These are phyloP conservation scores for Metschnikowia gelsemii DNA, from an alignment of 805 yeast species.

Conservation along the genomic window DNA sequence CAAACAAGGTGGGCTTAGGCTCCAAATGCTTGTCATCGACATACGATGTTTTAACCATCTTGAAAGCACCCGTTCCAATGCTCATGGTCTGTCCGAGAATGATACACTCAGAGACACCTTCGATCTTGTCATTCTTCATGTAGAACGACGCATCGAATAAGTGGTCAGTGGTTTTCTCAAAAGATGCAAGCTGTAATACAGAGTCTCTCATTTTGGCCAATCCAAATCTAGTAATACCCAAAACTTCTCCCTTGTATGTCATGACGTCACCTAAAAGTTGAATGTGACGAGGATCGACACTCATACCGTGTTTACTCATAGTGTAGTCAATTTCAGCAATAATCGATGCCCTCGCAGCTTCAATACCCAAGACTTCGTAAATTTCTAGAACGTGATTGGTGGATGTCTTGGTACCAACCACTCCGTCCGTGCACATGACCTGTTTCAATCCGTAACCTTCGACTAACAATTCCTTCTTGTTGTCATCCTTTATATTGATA, in stretches of 20 bases:
- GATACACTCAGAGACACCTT: constrained; percentile 97
- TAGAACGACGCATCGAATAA: constrained; percentile 96
- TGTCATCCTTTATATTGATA: constrained; percentile 84
- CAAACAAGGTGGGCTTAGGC: constrained; percentile 48
- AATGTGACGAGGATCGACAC: constrained; percentile 99
- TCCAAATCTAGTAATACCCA: constrained; percentile 98
- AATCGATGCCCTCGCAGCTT: constrained; percentile 93
- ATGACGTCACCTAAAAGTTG: constrained; percentile 96
- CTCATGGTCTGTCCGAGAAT: constrained; percentile 97
- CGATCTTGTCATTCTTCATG: constrained; percentile 93
- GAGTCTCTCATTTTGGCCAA: constrained; percentile 98
- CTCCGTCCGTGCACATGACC: constrained; percentile 98
- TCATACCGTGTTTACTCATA: constrained; percentile 99
- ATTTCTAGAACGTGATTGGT: constrained; percentile 95
- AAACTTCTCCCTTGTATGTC: constrained; percentile 97
- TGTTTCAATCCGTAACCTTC: constrained; percentile 97
- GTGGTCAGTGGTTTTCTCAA: constrained; percentile 98
- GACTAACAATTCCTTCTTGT: constrained; percentile 85
- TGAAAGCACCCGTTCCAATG: constrained; percentile 96
- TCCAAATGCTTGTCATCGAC: constrained; percentile 43
- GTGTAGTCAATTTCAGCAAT: constrained; percentile 94
- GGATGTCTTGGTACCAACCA: constrained; percentile 77
- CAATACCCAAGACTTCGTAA: constrained; percentile 87
- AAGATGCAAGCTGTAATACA: constrained; percentile 93
- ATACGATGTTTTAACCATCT: constrained; percentile 63